Conservation (phyloP, 805 yeast genomes). For the Teunomyces aglyptinius region DNA sequence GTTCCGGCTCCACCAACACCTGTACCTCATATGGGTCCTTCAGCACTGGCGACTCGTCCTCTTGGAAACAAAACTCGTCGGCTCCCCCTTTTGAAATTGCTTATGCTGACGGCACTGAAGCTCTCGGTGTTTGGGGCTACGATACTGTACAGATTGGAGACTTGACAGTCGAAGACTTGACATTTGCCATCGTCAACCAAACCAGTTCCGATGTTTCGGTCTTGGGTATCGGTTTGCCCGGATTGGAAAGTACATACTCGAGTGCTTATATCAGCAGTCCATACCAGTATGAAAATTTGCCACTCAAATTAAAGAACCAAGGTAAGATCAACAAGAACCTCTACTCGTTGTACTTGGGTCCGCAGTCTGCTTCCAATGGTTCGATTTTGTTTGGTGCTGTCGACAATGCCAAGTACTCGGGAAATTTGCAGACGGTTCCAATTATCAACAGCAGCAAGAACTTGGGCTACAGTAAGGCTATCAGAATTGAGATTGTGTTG, state of each 20-base stretch:
- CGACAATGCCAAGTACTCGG: conserved; percentile 41
- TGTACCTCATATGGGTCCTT: conserved; percentile 52
- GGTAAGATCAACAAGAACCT: conserved; percentile 34
- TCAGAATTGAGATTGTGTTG: conserved; percentile 50
- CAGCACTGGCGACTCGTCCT: conserved; percentile 35
- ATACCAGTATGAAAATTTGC: conserved; percentile 39
- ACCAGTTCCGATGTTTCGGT: conserved; percentile 48
- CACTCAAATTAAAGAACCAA: conserved; percentile 28
- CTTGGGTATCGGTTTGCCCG: conserved; percentile 68
- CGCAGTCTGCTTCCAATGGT: conserved; percentile 24
- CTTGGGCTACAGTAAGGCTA: conserved; percentile 35
- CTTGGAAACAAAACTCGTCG: conserved; percentile 41
- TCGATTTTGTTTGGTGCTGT: conserved; percentile 43
- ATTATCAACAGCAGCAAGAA: conserved; percentile 40
- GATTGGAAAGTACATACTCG: conserved; percentile 59
- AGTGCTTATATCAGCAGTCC: conserved; percentile 8
- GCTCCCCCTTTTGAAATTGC: conserved; percentile 40
- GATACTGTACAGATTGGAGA: conserved; percentile 59
- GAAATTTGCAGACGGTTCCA: conserved; percentile 32
- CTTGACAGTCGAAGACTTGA: conserved; percentile 45
- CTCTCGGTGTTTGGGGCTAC: conserved; percentile 54
- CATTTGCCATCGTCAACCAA: conserved; percentile 72
- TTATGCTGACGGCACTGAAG: conserved; percentile 50
- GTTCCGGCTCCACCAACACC: conserved; percentile 21
- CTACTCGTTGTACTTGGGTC: conserved; percentile 38